Percentiles rank a stretch among this genome's conserved stretches.
Conservation (phyloP, 371 early-diverging fungal genomes). For the Massospora cicadina region DNA sequence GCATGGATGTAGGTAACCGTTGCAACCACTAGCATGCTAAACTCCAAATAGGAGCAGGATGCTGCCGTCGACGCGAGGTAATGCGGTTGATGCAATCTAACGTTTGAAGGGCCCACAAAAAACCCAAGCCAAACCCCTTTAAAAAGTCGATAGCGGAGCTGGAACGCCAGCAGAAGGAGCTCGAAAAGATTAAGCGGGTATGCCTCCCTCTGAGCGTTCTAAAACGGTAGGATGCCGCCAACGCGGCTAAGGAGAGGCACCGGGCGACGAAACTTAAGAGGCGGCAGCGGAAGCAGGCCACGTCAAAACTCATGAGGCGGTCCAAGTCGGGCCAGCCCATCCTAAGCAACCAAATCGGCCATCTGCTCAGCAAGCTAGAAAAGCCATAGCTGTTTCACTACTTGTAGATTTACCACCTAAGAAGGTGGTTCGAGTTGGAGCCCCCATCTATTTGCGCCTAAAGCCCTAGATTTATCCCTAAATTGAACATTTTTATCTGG, state of each 20-base stretch:
- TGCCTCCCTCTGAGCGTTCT: background rate
- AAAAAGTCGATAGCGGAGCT: background rate
- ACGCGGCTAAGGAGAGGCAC: background rate
- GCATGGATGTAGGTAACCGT: no score
- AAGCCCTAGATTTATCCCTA: no score
- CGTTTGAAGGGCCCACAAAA: background rate
- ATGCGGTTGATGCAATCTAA: no score
- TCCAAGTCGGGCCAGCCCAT: background rate
- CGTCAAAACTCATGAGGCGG: background rate
- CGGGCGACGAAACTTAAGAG: background rate
- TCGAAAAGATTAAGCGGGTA: background rate
- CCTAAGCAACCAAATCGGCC: background rate
- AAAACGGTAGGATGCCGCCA: background rate
- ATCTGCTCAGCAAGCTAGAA: background rate
- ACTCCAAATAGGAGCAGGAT: no score
- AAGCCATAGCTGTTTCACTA: no score
- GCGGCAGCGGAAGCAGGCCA: background rate
- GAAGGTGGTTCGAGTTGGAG: no score
- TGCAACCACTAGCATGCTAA: no score
- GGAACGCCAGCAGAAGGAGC: background rate
- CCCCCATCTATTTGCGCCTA: no score
- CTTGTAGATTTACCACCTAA: no score
- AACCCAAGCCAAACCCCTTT: background rate
- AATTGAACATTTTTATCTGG: no score
- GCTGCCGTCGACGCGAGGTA: no score